These are phyloP conservation scores for Acanthamoeba healyi DNA, from an alignment of 208 protist species.

Conservation along the genomic window DNA sequence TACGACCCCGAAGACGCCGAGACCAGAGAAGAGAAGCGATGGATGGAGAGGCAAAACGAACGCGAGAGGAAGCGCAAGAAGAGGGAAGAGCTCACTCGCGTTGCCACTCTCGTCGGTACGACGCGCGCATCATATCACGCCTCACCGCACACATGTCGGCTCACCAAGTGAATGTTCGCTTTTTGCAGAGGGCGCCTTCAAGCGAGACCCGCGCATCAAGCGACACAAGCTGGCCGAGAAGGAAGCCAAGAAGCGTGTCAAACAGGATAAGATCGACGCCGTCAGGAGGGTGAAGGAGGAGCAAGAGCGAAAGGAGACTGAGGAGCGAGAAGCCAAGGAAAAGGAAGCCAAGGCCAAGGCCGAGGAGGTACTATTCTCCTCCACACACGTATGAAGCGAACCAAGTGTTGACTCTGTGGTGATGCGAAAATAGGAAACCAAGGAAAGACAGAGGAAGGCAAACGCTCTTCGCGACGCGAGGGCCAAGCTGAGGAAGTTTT, in stretches of 20 bases:
- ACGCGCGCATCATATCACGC: not conserved
- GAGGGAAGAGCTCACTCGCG: conserved; percentile 93
- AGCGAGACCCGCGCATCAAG: conserved; percentile 95
- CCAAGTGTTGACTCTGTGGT: too few species aligned
- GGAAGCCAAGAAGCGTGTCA: conserved; percentile 74
- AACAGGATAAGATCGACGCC: conserved; percentile 68
- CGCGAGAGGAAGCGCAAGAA: conserved; percentile 92
- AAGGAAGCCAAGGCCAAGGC: conserved; percentile 72
- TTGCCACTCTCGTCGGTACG: conserved; percentile 91
- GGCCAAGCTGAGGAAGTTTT: conserved; percentile 62
- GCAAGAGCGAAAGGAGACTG: conserved; percentile 88
- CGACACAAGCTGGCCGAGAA: conserved; percentile 91
- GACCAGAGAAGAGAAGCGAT: conserved; percentile 97
- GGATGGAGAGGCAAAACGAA: conserved; percentile 97
- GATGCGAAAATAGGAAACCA: conserved; percentile 72
- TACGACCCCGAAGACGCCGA: conserved; percentile 95
- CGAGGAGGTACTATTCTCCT: conserved; percentile 75
- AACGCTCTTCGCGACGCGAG: conserved; percentile 76
- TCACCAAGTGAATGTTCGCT: not conserved
- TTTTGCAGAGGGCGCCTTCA: conserved; percentile 90
- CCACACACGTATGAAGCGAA: too few species aligned
- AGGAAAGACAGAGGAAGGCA: conserved; percentile 64
- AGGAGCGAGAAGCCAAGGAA: conserved; percentile 86
- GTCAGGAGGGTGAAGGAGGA: conserved; percentile 88
- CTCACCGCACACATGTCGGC: not conserved